Conservation (phyloP, 2,329 filamentous ascomycete genomes). For the Epichloe brachyelytri region DNA sequence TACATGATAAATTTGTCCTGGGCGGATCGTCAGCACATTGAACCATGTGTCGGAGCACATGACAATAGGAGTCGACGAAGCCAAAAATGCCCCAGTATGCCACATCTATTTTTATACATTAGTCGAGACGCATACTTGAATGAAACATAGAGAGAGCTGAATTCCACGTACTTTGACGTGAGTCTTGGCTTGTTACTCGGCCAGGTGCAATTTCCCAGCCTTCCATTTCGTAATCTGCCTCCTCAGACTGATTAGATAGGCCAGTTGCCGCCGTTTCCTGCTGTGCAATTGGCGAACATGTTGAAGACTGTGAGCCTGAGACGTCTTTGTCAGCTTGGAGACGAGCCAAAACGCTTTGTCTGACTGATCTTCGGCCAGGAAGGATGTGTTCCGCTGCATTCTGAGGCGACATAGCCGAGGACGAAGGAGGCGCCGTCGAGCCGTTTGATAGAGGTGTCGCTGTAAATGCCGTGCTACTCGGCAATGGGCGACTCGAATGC, state of each 20-base stretch:
- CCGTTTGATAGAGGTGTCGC: neutral
- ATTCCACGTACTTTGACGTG: slow-evolving; percentile 22
- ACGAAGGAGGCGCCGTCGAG: neutral
- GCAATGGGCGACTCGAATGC: neutral
- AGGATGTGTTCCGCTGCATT: neutral
- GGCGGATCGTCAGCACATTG: slow-evolving; percentile 27
- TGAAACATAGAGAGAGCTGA: neutral
- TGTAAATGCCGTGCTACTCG: neutral
- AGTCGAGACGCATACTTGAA: neutral
- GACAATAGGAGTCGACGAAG: slow-evolving; percentile 21
- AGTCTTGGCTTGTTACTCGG: slow-evolving; percentile 18
- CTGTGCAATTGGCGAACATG: neutral
- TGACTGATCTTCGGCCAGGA: neutral
- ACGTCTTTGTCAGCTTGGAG: slow-evolving; percentile 1
- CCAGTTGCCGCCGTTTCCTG: neutral
- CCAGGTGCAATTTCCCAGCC: slow-evolving; percentile 29
- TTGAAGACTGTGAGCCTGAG: neutral
- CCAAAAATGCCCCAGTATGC: slow-evolving; percentile 30
- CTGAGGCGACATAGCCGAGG: neutral
- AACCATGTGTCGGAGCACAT: slow-evolving; percentile 26
- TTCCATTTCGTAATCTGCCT: slow-evolving; percentile 6
- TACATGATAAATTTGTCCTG: slow-evolving; percentile 23
- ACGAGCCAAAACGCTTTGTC: slow-evolving; percentile 5
- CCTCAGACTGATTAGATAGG: neutral
- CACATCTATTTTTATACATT: slow-evolving; percentile 20